Conservation (phyloP, 1,139 yeast genomes). For the Taphrina confusa region DNA sequence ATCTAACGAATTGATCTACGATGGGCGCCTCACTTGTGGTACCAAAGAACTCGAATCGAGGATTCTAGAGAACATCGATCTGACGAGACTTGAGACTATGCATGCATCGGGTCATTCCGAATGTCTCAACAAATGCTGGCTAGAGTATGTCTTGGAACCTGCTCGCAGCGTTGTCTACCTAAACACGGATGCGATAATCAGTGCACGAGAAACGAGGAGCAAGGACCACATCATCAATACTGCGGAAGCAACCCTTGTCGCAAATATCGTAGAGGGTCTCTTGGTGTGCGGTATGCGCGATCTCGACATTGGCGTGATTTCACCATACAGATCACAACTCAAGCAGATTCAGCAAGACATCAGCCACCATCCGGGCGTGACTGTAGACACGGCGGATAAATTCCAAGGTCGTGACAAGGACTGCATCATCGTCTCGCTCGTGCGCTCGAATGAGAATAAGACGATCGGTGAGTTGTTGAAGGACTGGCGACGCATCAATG, state of each 20-base stretch:
- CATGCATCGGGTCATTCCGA: not conserved
- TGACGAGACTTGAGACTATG: not conserved
- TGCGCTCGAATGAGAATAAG: conserved; percentile 70
- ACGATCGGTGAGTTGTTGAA: conserved; percentile 66
- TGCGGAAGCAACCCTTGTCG: conserved; percentile 67
- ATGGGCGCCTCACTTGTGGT: conserved; percentile 77
- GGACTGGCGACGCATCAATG: conserved; percentile 92
- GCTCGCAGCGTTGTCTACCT: conserved; percentile 67
- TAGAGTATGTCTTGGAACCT: conserved; percentile 53
- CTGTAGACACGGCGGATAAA: conserved; percentile 88
- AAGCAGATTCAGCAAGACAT: conserved; percentile 49
- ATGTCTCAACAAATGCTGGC: conserved; percentile 48
- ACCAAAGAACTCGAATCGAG: conserved; percentile 11
- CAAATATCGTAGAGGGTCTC: conserved; percentile 64
- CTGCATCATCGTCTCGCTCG: conserved; percentile 81
- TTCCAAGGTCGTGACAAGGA: conserved; percentile 96
- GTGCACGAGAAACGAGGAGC: conserved; percentile 56
- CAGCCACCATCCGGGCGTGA: conserved; percentile 54
- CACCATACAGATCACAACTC: conserved; percentile 83
- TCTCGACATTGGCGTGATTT: conserved; percentile 75
- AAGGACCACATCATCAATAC: conserved; percentile 73
- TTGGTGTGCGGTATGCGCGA: conserved; percentile 61
- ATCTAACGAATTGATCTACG: conserved; percentile 76
- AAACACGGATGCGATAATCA: conserved; percentile 67
- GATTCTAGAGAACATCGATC: conserved; percentile 25